phyloP scores from a whole-genome alignment of 345 rosid genomes.

The Ricinus communis region DNA sequence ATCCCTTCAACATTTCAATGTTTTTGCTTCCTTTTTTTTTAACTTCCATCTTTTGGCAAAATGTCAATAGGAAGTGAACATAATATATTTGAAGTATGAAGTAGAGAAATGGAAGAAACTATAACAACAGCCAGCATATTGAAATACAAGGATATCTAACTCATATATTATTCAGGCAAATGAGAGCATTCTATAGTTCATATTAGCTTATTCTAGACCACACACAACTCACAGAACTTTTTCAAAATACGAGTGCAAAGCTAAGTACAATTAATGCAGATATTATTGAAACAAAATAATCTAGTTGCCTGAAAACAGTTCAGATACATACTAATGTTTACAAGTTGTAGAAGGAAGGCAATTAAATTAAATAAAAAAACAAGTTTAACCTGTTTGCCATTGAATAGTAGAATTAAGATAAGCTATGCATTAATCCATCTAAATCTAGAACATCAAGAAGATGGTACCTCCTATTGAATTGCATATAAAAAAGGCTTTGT shows the following conservation, averaged over 20 bases:
- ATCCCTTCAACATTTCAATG: background rate
- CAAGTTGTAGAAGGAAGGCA: background rate
- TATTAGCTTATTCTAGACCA: background rate
- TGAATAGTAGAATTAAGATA: background rate
- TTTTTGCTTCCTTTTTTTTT: background rate
- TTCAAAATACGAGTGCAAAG: background rate
- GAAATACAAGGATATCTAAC: background rate
- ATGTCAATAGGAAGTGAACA: background rate
- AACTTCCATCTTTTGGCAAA: too few species aligned
- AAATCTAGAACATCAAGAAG: constrained; percentile 1
- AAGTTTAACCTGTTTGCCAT: background rate
- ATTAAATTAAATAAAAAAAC: background rate
- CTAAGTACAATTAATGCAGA: background rate
- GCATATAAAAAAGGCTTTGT: constrained; percentile 79
- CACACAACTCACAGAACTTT: background rate
- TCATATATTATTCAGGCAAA: background rate
- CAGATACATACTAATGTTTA: background rate
- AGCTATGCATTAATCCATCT: background rate
- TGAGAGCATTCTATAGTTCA: background rate
- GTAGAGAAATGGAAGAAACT: background rate
- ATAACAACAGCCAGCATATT: background rate
- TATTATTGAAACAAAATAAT: background rate
- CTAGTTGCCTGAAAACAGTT: background rate
- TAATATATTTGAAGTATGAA: background rate
- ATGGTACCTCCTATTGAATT: constrained; percentile 86